These are phyloP conservation scores for Alternaria tenuissima DNA, from an alignment of 2,329 filamentous ascomycete genomes.

Conservation along the genomic window DNA sequence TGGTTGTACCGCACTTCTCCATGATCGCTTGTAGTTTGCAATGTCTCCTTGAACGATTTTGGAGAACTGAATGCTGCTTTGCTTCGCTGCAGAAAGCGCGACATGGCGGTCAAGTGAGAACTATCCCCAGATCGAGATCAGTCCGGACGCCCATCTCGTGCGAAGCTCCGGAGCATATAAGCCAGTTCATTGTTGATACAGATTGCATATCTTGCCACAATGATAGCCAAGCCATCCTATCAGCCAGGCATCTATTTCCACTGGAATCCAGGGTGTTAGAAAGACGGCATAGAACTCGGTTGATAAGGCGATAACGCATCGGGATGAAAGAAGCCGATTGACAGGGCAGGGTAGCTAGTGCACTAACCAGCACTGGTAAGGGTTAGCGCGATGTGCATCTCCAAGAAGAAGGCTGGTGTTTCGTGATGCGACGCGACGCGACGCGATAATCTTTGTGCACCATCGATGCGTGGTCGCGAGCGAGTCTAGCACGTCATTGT, in stretches of 20 bases:
- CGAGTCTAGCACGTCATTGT: not conserved
- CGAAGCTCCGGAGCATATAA: not conserved
- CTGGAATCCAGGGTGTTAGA: not conserved
- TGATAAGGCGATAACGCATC: slow-evolving; percentile 6
- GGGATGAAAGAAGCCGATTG: slow-evolving; percentile 13
- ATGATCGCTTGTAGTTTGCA: slow-evolving; percentile 15
- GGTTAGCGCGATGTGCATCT: not conserved
- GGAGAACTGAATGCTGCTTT: slow-evolving; percentile 27
- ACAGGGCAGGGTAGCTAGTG: not conserved
- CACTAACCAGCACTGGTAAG: not conserved
- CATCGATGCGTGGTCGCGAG: not conserved
- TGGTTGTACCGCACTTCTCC: slow-evolving; percentile 24
- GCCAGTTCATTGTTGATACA: not conserved
- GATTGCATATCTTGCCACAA: not conserved
- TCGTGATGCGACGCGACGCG: not conserved
- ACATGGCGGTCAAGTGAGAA: not conserved
- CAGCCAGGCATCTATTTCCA: not conserved
- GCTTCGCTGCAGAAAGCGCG: slow-evolving; percentile 25
- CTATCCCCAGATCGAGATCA: not conserved
- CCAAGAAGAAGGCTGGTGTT: not conserved
- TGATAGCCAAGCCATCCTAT: not conserved
- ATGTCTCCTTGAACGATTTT: slow-evolving; percentile 36
- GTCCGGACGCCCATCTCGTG: not conserved
- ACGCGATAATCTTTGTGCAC: not conserved
- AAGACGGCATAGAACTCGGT: not conserved